These are phyloP conservation scores for Cyberlindnera nakhonratchasimensis DNA, from an alignment of 805 yeast species.

Conservation along the genomic window DNA sequence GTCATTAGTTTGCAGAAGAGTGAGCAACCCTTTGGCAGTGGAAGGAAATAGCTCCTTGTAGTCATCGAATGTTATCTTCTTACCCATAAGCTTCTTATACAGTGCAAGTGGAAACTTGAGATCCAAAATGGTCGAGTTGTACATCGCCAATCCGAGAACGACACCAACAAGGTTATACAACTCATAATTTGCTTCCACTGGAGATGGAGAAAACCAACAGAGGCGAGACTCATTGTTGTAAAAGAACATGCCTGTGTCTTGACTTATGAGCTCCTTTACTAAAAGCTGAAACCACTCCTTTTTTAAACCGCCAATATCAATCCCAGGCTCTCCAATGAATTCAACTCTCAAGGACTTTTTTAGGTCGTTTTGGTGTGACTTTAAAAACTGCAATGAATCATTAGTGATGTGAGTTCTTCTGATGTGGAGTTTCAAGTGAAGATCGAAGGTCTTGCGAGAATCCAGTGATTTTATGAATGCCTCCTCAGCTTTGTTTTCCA, in stretches of 20 bases:
- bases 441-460: constrained; percentile 56
- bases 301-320: constrained; percentile 92
- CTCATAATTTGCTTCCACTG: constrained; percentile 43
- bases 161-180: constrained; percentile 79
- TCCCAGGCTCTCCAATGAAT: constrained; percentile 85
- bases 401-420: constrained; percentile 63
- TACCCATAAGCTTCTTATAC: constrained; percentile 66
- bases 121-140: constrained; percentile 84
- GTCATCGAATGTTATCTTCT: constrained; percentile 58
- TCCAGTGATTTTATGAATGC: constrained; percentile 78
- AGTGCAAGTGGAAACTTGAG: constrained; percentile 71
- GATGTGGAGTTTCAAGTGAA: constrained; percentile 64
- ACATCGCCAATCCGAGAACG: constrained; percentile 84
- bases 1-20: constrained; percentile 41
- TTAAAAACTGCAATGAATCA: constrained; percentile 70
- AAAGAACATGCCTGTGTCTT: constrained; percentile 61
- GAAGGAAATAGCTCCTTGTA: constrained; percentile 66
- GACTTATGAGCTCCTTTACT: constrained; percentile 65
- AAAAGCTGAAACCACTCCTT: constrained; percentile 91
- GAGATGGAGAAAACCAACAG: constrained; percentile 68
- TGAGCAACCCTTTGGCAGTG: constrained; percentile 48
- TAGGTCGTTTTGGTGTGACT: constrained; percentile 53
- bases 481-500: constrained; percentile 87
- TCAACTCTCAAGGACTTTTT: constrained; percentile 75
- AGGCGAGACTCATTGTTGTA: constrained; percentile 65